Evolutionary conservation across 2,329 filamentous ascomycete genomes (phyloP).

Genomic region (Zarea fungicola): DNA sequence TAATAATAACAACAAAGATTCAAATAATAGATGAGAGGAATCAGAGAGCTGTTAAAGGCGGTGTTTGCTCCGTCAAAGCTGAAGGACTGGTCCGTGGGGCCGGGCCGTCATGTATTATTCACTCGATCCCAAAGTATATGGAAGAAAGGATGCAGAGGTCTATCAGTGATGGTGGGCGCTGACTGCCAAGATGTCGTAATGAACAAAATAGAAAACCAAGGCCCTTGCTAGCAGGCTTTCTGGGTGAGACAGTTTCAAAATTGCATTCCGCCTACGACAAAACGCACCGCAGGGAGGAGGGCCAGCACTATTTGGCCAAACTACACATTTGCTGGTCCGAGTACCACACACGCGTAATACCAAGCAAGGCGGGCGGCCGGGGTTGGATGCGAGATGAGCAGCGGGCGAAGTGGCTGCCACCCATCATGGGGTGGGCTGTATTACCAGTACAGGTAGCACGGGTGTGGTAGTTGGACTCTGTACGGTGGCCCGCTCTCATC

Average conservation of each 20-base stretch:
- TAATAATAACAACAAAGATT: conserved; percentile 5
- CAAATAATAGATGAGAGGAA: conserved; percentile 13
- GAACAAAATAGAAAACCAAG: neutral
- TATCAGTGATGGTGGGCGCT: neutral
- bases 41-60: no score
- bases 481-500: no score
- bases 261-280: conserved; percentile 9
- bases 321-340: conserved; percentile 2
- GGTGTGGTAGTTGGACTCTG: no score
- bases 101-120: conserved; percentile 9
- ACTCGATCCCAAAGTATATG: conserved; percentile 6
- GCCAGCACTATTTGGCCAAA: conserved; percentile 4
- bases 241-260: conserved; percentile 14
- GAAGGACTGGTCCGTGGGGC: neutral
- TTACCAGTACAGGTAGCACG: no score
- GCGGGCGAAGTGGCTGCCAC: no score
- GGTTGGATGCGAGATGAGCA: conserved; percentile 9
- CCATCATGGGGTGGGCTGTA: no score
- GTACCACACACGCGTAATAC: conserved; percentile 11
- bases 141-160: neutral
- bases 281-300: conserved; percentile 6
- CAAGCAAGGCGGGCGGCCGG: neutral
- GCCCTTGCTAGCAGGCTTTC: conserved; percentile 5
- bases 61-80: no score
- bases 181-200: conserved; percentile 11